phyloP scores from a whole-genome alignment of 2,329 filamentous ascomycete genomes.

The Trichoderma aggressivum region DNA sequence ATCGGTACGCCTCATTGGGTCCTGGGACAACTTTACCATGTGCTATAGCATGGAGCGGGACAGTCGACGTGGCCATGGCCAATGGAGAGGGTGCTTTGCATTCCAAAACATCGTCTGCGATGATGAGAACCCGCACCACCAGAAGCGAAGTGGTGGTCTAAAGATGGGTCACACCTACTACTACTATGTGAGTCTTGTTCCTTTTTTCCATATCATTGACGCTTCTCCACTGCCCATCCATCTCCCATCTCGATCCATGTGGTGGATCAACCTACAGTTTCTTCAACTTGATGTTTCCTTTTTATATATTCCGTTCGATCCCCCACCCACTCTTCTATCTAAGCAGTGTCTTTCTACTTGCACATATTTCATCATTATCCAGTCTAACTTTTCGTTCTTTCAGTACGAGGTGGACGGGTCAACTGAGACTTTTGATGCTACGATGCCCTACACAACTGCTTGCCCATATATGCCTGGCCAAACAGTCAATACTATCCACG shows the following conservation, averaged over 20 bases:
- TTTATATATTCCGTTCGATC: neutral
- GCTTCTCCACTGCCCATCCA: neutral
- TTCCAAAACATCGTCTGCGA: slow-evolving; percentile 85
- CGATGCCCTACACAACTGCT: slow-evolving; percentile 68
- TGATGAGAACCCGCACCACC: slow-evolving; percentile 51
- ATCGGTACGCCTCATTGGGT: slow-evolving; percentile 79
- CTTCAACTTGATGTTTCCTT: neutral
- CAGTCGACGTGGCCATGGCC: slow-evolving; percentile 64
- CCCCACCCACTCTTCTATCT: neutral
- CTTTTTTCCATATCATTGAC: slow-evolving; percentile 18
- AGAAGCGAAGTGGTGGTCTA: slow-evolving; percentile 69
- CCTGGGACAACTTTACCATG: slow-evolving; percentile 90
- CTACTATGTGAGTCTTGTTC: slow-evolving; percentile 67
- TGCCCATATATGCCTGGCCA: slow-evolving; percentile 90
- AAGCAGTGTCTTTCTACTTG: neutral
- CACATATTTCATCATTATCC: neutral
- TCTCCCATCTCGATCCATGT: neutral
- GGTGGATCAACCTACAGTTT: neutral
- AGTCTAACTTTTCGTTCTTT: neutral
- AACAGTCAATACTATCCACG: slow-evolving; percentile 75
- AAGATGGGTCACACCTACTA: slow-evolving; percentile 94
- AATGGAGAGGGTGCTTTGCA: slow-evolving; percentile 84
- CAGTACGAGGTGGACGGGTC: slow-evolving; percentile 82
- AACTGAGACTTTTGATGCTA: slow-evolving; percentile 70
- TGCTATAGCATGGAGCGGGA: slow-evolving; percentile 81